phyloP scores from a whole-genome alignment of 352 stramenopile species.

The Detonula confervacea region DNA sequence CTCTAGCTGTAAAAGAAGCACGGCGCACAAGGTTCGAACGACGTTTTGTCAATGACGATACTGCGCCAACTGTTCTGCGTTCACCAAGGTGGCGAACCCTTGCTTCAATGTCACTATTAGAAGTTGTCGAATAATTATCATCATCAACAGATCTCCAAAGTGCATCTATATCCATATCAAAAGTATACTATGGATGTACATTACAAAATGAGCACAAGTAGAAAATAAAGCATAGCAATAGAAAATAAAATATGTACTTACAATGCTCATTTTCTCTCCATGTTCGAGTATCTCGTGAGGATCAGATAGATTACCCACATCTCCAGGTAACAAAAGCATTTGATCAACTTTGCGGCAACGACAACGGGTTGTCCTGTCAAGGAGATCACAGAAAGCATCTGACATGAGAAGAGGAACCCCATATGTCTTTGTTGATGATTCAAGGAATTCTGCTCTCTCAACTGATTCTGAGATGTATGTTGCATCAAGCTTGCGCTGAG shows the following conservation, averaged over 20 bases:
- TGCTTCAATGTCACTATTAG: slow-evolving; percentile 14
- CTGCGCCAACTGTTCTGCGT: background rate
- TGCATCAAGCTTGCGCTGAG: slow-evolving; percentile 95
- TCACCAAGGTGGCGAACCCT: background rate
- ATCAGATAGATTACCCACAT: slow-evolving; percentile 44
- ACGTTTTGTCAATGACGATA: slow-evolving; percentile 5
- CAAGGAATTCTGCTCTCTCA: slow-evolving; percentile 92
- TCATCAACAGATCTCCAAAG: slow-evolving; percentile 28
- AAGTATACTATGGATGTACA: slow-evolving; percentile 72
- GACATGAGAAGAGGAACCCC: slow-evolving; percentile 94
- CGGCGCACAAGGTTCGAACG: background rate
- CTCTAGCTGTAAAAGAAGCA: background rate
- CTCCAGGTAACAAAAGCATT: slow-evolving; percentile 65
- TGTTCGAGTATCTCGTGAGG: slow-evolving; percentile 41
- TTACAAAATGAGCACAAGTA: background rate
- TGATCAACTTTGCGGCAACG: slow-evolving; percentile 81
- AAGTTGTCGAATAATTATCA: slow-evolving; percentile 22
- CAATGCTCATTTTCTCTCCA: slow-evolving; percentile 53
- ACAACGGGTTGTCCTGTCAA: slow-evolving; percentile 60
- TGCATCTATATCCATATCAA: slow-evolving; percentile 80
- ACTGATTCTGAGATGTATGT: slow-evolving; percentile 96
- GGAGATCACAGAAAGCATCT: slow-evolving; percentile 88
- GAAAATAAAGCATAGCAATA: too few relatives aligned
- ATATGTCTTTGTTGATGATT: slow-evolving; percentile 95
- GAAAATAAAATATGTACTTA: slow-evolving; percentile 24